These are phyloP conservation scores for Cryptococcus sp. DNA, from an alignment of 1,284 basidiomycete species.

Conservation along the genomic window DNA sequence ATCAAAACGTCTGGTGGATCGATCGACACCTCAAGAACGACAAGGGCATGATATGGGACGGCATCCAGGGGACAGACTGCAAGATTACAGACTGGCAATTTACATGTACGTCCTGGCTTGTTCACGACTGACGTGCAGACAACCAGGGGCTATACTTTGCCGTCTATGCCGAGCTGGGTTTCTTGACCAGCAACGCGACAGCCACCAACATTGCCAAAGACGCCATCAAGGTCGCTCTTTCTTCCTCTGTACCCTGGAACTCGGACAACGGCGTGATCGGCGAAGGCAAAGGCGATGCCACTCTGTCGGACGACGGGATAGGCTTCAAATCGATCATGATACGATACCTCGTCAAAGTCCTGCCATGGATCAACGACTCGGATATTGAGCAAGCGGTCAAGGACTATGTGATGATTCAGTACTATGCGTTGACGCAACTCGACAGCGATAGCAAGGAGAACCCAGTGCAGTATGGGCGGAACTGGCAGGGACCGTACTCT, in stretches of 20 bases:
- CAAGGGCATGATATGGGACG: slow-evolving; percentile 9
- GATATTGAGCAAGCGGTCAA: slow-evolving; percentile 9
- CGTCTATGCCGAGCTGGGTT: slow-evolving; percentile 9
- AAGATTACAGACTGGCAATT: slow-evolving; percentile 13
- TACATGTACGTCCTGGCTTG: slow-evolving; percentile 10
- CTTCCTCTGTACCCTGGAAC: slow-evolving; percentile 9
- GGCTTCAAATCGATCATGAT: slow-evolving; percentile 17
- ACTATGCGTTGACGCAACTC: slow-evolving; percentile 10
- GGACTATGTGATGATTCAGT: slow-evolving; percentile 15
- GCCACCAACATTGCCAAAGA: slow-evolving; percentile 7
- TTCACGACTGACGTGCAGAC: slow-evolving; percentile 6
- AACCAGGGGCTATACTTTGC: slow-evolving; percentile 15
- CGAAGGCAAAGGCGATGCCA: slow-evolving; percentile 9
- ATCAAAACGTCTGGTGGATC: slow-evolving; percentile 7
- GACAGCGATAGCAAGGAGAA: slow-evolving; percentile 4
- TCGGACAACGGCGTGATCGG: slow-evolving; percentile 8
- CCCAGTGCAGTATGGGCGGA: slow-evolving; percentile 12
- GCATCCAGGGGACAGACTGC: slow-evolving; percentile 5
- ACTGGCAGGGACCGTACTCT: slow-evolving; percentile 14
- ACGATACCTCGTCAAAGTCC: slow-evolving; percentile 4
- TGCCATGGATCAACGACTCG: slow-evolving; percentile 6
- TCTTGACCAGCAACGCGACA: slow-evolving; percentile 10
- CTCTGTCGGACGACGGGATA: slow-evolving; percentile 7
- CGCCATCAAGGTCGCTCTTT: slow-evolving; percentile 1
- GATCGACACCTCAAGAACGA: slow-evolving; percentile 8